phyloP scores from a whole-genome alignment of 495 filamentous ascomycete species.

The Cenococcum geophilum region DNA sequence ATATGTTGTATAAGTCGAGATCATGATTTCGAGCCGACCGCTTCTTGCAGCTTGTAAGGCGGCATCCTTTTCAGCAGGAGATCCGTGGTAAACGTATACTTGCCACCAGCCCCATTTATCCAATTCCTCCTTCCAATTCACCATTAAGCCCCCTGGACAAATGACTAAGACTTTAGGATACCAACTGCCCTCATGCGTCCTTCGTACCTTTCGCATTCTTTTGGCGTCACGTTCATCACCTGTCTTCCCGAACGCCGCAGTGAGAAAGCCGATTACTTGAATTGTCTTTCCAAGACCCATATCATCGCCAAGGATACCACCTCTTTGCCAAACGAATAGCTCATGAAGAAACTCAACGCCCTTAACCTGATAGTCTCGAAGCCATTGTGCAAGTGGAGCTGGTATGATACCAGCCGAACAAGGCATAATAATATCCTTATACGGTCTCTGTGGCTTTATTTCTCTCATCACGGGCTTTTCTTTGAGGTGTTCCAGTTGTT shows the following conservation, averaged over 20 bases:
- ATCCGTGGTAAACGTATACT: conserved; percentile 73
- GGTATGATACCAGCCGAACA: conserved; percentile 80
- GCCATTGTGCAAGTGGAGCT: conserved; percentile 84
- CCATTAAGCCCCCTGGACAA: conserved; percentile 80
- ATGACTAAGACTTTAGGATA: conserved; percentile 84
- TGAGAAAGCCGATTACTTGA: conserved; percentile 91
- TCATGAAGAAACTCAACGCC: conserved; percentile 84
- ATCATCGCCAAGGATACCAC: conserved; percentile 87
- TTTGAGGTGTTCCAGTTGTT: conserved; percentile 49
- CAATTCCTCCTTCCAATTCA: conserved; percentile 85
- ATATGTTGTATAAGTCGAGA: conserved; percentile 91
- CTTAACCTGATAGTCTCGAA: conserved; percentile 85
- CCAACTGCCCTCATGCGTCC: conserved; percentile 52
- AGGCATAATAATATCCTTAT: conserved; percentile 68
- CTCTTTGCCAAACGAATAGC: conserved; percentile 85
- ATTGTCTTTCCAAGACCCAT: conserved; percentile 98
- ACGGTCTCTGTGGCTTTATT: conserved; percentile 55
- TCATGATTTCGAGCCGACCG: conserved; percentile 77
- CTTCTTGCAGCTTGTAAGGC: conserved; percentile 67
- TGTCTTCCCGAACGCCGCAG: conserved; percentile 90
- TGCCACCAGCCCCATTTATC: conserved; percentile 94
- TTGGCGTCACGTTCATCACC: conserved; percentile 84
- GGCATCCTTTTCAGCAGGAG: conserved; percentile 54
- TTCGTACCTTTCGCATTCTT: conserved; percentile 84
- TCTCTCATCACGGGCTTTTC: conserved; percentile 69